Conservation (phyloP, 192 early-diverging fungal species). For the Piromyces sp. region DNA sequence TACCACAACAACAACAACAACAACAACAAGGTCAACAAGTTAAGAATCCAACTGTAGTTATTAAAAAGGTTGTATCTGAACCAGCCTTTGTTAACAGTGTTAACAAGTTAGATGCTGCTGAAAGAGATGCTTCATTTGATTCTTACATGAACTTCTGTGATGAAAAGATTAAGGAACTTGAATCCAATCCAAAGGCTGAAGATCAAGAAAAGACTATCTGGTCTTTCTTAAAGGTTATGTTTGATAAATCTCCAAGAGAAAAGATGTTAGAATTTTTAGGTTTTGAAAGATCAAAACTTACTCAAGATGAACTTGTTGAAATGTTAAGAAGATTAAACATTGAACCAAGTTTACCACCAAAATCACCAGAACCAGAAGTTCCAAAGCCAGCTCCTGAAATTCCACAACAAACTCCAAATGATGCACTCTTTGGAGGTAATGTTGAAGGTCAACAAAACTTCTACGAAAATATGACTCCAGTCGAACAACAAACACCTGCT, state of each 20-base stretch:
- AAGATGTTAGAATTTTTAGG: constrained; percentile 77
- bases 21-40: not conserved
- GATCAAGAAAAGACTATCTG: constrained; percentile 29
- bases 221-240: constrained; percentile 68
- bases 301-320: constrained; percentile 37
- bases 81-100: constrained; percentile 48
- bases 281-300: constrained; percentile 52
- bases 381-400: constrained; percentile 1
- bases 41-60: constrained; percentile 23
- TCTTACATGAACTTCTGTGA: constrained; percentile 23
- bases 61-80: constrained; percentile 53
- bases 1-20: constrained; percentile 12
- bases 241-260: constrained; percentile 59
- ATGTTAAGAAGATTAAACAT: constrained; percentile 24
- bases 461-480: not conserved
- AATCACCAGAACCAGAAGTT: constrained; percentile 8
- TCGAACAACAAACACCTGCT: not conserved
- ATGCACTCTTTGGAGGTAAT: not conserved
- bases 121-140: constrained; percentile 3
- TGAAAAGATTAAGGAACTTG: constrained; percentile 13
- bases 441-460: not conserved
- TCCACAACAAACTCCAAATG: not conserved
- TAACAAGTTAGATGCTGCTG: constrained; percentile 45
- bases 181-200: constrained; percentile 18
- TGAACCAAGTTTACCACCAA: not conserved